These are phyloP conservation scores for Fomitopsis schrenkii DNA, from an alignment of 1,284 basidiomycete species.

Conservation along the genomic window DNA sequence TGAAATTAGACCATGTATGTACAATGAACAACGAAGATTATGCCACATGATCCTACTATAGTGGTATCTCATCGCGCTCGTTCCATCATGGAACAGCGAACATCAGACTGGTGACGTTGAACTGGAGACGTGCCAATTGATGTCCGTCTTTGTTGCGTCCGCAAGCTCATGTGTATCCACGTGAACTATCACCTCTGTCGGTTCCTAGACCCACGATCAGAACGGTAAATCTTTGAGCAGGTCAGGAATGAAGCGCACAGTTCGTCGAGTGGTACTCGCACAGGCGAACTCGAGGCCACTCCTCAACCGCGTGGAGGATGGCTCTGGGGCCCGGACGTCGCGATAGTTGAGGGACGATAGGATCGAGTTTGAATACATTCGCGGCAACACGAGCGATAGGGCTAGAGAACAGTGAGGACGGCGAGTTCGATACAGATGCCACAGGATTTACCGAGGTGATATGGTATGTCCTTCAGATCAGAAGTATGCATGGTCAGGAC, in stretches of 20 bases:
- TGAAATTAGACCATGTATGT: too few relatives aligned
- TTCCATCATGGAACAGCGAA: too few relatives aligned
- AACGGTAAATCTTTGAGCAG: not conserved
- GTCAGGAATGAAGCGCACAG: not conserved
- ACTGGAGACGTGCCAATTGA: too few relatives aligned
- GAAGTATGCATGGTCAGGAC: not conserved
- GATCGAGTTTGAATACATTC: slow-evolving; percentile 4
- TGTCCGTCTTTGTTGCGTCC: not conserved
- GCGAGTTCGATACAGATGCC: not conserved
- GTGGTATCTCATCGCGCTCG: too few relatives aligned
- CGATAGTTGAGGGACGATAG: slow-evolving; percentile 6
- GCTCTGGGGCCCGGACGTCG: not conserved
- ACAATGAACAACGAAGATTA: too few relatives aligned
- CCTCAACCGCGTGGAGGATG: not conserved
- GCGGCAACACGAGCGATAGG: not conserved
- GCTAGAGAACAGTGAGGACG: not conserved
- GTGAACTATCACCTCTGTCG: not conserved
- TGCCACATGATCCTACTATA: too few relatives aligned
- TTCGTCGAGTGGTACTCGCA: not conserved
- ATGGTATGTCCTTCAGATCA: not conserved
- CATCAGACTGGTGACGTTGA: too few relatives aligned
- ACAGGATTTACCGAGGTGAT: not conserved
- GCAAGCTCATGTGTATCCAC: not conserved
- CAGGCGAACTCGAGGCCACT: not conserved
- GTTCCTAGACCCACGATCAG: not conserved